Base-by-base conservation (phyloP, 2,329 filamentous ascomycete genomes). In the Xylaria sp. region DNA sequence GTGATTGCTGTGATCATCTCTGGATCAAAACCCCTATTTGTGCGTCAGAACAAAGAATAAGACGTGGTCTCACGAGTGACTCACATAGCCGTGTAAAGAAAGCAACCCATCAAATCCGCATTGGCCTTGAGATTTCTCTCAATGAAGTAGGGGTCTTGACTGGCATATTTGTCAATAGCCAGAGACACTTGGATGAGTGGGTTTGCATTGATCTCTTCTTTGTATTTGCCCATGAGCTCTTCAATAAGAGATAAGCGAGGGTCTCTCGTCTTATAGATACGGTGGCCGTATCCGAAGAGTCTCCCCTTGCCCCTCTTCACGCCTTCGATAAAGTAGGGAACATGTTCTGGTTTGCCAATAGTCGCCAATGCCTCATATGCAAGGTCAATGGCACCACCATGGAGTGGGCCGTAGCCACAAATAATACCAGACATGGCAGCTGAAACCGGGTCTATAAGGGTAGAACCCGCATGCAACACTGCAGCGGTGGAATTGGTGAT, bases 401-500 rank as follows among this genome's bases (percentile, higher is more conserved):
- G 84, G 2, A 86, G 77, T 2, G 82, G 81, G 0, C 83, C 84
- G 72, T 83, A 82, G 2, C 75, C 76, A 4, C 80, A 80, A 20
- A 83, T 77, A 0, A 81, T 73, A 1, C 82, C 75, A 0, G 80
- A 77, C 6, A 81, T 78, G 10, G 82, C 77, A 25, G 81, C 75
- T 34, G 80, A 82, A 12, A 74, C 58, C 0, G 84, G 83, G 67
- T 86, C 84, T 1, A 82, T 78, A 0, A 86, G 77, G 0, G 83
- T 81, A 3, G 83, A 85, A 1, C 83, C 80, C 1, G 82, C 80
- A 53, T 83, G 80, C 3, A 85, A 75, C 60, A 83, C 78, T 0
- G 82, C 80, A 5, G 83, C 82, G 0, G 83, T 84, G 0, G 83
- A 83, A 56, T 83, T 79, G 20, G 84, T 83, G 80, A 85, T 83